phyloP scores from a whole-genome alignment of 1,284 basidiomycete genomes.

The Tilletia setariae region DNA sequence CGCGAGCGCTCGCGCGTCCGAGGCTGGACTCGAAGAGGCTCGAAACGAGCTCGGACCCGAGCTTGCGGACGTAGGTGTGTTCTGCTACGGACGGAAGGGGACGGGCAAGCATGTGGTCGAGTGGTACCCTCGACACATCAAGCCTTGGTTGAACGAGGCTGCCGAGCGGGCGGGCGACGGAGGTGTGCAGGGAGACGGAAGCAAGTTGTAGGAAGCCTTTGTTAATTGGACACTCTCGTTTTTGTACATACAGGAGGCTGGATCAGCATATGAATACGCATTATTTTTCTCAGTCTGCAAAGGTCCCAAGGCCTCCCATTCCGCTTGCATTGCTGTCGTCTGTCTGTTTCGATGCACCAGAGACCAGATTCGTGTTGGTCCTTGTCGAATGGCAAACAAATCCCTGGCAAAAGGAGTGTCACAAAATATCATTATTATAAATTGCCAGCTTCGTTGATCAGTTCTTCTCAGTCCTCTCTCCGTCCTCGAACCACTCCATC shows the following conservation, averaged over 20 bases:
- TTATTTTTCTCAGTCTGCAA: no score
- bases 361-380: no score
- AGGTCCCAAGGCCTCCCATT: no score
- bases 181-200: slow-evolving; percentile 24
- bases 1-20: slow-evolving; percentile 31
- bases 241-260: not conserved
- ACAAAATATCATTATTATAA: no score
- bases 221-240: not conserved
- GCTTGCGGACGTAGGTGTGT: slow-evolving; percentile 5
- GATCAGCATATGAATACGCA: not conserved
- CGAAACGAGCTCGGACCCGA: not conserved
- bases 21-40: slow-evolving; percentile 11
- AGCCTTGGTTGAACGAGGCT: slow-evolving; percentile 35
- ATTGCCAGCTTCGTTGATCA: no score
- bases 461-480: no score
- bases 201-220: slow-evolving; percentile 23
- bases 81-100: slow-evolving; percentile 26
- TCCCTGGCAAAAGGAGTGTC: no score
- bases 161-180: slow-evolving; percentile 24
- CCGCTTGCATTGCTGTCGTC: not conserved
- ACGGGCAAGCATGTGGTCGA: slow-evolving; percentile 41
- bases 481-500: no score
- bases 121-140: slow-evolving; percentile 37
- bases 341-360: not conserved
- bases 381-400: no score